A percentile compares a stretch with the other conserved stretches of the same genome.
phyloP scores from a whole-genome alignment of 306 rosid species.

The Prunus mira region DNA sequence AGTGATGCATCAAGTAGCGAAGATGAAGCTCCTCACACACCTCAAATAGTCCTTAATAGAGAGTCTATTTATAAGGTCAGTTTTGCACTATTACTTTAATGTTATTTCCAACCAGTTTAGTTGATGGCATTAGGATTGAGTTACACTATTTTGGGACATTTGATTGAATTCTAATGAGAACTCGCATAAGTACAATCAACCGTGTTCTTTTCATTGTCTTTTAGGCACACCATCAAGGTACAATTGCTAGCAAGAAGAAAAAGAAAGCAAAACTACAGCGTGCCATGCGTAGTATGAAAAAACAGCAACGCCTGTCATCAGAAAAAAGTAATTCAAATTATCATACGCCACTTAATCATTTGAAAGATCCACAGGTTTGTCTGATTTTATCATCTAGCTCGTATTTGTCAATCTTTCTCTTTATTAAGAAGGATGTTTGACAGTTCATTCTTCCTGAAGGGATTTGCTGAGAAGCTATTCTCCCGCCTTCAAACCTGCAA shows the following conservation, averaged over 20 bases:
- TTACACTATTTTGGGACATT: background rate
- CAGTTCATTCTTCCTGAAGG: constrained; percentile 47
- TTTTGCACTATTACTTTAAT: background rate
- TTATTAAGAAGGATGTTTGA: constrained; percentile 10
- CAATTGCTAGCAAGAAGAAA: constrained; percentile 81
- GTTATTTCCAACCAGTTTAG: background rate
- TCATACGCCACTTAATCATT: constrained; percentile 85
- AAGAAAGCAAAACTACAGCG: constrained; percentile 82
- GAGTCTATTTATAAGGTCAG: constrained; percentile 78
- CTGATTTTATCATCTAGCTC: constrained; percentile 5
- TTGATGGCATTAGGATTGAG: background rate
- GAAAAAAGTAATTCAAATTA: constrained; percentile 44
- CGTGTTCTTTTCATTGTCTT: constrained; percentile 7
- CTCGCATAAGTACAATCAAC: constrained; percentile 2
- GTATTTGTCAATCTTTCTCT: constrained; percentile 6
- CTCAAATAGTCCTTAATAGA: constrained; percentile 57
- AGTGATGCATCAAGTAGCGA: constrained; percentile 71
- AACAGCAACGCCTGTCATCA: constrained; percentile 62
- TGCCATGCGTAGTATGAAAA: constrained; percentile 71
- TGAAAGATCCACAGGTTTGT: constrained; percentile 82
- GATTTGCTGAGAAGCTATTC: constrained; percentile 82
- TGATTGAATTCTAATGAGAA: background rate
- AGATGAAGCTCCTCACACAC: constrained; percentile 49
- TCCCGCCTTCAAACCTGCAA: constrained; percentile 58
- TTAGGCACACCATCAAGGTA: constrained; percentile 88